Conservation (phyloP, 2,329 filamentous ascomycete species). For the Rhynchosporium agropyri region DNA sequence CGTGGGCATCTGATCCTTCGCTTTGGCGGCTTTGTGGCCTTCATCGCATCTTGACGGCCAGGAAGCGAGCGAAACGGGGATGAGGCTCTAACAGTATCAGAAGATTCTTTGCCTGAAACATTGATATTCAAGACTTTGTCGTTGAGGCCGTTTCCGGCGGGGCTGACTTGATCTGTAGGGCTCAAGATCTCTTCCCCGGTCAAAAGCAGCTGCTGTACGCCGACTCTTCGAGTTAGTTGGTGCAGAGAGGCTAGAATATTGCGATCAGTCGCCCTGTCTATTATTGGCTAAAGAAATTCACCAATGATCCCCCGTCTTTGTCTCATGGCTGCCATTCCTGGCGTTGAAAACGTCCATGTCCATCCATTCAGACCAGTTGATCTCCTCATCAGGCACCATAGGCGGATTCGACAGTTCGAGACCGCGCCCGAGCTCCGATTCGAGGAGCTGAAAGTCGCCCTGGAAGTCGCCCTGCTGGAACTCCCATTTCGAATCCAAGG, state of each 20-base stretch:
- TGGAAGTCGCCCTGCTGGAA: neutral
- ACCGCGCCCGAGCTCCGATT: constrained; percentile 20
- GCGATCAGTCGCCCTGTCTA: neutral
- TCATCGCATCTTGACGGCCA: neutral
- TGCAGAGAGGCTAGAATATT: too few species aligned
- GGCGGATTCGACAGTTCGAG: constrained; percentile 13
- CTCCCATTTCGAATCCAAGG: constrained; percentile 14
- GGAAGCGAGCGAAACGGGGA: too few species aligned
- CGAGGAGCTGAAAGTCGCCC: neutral
- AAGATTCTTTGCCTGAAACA: too few species aligned
- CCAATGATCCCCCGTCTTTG: neutral
- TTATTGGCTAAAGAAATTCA: neutral
- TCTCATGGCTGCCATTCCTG: neutral
- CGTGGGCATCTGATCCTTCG: constrained; percentile 21
- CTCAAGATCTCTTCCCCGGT: too few species aligned
- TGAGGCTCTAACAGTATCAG: too few species aligned
- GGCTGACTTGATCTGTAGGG: too few species aligned
- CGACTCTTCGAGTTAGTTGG: too few species aligned
- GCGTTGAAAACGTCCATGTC: neutral
- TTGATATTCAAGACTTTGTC: too few species aligned
- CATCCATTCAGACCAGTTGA: constrained; percentile 8
- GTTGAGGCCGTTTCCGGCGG: too few species aligned
- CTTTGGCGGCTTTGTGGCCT: neutral
- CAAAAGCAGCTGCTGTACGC: too few species aligned
- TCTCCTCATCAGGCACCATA: neutral